Evolutionary conservation across 805 yeast species (phyloP), one percentile per base, ranked within the genome.

Genomic region (Candida takata): DNA sequence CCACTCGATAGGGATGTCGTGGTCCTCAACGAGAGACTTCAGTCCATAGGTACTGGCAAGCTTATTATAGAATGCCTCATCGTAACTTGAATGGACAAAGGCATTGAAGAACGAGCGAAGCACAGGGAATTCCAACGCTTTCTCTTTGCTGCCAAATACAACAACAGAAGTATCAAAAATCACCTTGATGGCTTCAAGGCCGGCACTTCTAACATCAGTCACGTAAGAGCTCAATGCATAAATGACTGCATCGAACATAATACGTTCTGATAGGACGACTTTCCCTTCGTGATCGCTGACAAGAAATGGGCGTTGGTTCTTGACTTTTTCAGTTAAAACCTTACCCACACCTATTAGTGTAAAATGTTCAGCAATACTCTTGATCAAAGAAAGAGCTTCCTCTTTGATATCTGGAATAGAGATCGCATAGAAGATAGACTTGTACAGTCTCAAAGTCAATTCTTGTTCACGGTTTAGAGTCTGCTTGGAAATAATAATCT

Each of bases 1-100:
- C 78, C 95, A 87, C 2, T 67, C 61, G 4, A 76, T 62, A 1
- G 95, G 84, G 31, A 85, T 73, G 1, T 62, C 70, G 24, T 82
- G 60, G 30, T 81, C 92, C 29, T 72, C 70, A 26, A 86, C 68
- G 65, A 90, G 67, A 2, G 86, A 74, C 45, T 75, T 69, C 32
- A 92, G 65, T 16, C 98, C 97, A 19, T 84, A 52, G 26, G 90
- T 79, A 27, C 97, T 97, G 7, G 97, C 97, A 8, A 84, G 67
- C 48, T 92, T 92, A 24, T 79, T 71, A 55, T 83, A 84, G 60
- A 84, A 90, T 24, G 77, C 80, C 57, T 85, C 95, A 43, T 84
- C 94, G 54, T 84, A 92, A 60, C 97, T 88, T 30, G 85, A 74
- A 52, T 94, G 99, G 29, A 92, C 78, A 50, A 94, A 82, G 35